Evolutionary conservation across 1,284 basidiomycete species (phyloP), one percentile per base, ranked within the genome.

Genomic region (Porodaedalea pini): DNA sequence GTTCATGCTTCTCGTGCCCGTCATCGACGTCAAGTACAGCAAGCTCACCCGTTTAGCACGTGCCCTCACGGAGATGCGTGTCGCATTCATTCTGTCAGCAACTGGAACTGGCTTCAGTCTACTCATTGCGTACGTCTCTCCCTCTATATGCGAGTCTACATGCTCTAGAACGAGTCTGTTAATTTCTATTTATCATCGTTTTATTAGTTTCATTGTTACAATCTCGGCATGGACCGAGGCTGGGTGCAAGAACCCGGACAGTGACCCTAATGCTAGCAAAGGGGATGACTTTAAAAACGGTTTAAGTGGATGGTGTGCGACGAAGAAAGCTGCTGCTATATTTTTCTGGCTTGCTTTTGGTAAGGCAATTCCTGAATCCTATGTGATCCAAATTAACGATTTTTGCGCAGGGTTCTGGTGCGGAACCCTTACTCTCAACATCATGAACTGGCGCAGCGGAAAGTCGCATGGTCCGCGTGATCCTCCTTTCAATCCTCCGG

Each of bases 291-390:
- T 87, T 70, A 81, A 80, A 64, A 77, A 78, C 10, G 90, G 76
- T 5, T 75, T 96, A 4, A 69, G 77, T 10, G 82, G 86, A 0
- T 95, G 90, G 88, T 96, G 93, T 71, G 83, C 78, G 61, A 94
- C 93, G 5, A 94, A 95, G 74, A 92, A 92, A 67, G 92, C 93
- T 2, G 89, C 81, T 0, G 82, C 82, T 5, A 81, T 94, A 54
- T 94, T 96, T 71, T 88, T 93, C 68, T 94, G 92, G 93, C 70
- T 92, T n/a, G 75, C 81, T 1, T 87, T 89, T 56, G 78, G 86
- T 88, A 60, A 52, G 70, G 69, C 13, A 45, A 34, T 15, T 47
- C 13, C 54, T 21, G 17, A 13, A 43, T 56, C 11, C 40, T 31
- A 15, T 41, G 7, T 43, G 63, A 32, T 54, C 41, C 53, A 49